Conservation (phyloP, 805 yeast genomes). For the Starmera caribaea region DNA sequence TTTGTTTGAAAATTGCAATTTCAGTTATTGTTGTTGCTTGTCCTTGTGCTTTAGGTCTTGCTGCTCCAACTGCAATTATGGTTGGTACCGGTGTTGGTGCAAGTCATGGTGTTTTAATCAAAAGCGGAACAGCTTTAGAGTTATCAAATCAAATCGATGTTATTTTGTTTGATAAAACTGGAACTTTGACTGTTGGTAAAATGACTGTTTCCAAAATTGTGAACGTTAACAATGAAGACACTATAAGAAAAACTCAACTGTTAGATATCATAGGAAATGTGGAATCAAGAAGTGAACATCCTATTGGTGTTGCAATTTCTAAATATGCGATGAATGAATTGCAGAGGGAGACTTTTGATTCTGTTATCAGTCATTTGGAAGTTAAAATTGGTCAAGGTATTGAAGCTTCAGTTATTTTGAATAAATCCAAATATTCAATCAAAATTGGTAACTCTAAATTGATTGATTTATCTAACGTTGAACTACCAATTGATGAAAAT, state of each 20-base stretch:
- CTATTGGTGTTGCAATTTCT: conserved; percentile 68
- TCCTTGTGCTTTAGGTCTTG: conserved; percentile 95
- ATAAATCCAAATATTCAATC: conserved; percentile 22
- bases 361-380: conserved; percentile 16
- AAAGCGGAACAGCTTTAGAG: conserved; percentile 88
- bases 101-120: conserved; percentile 74
- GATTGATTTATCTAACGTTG: conserved; percentile 12
- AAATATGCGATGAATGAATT: conserved; percentile 20
- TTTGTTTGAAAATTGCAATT: conserved; percentile 71
- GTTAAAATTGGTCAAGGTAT: conserved; percentile 30
- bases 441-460: conserved; percentile 45
- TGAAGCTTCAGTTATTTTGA: conserved; percentile 12
- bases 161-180: conserved; percentile 89
- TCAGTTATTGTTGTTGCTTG: conserved; percentile 96
- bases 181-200: conserved; percentile 82
- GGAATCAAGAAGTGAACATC: conserved; percentile 78
- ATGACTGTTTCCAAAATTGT: conserved; percentile 37
- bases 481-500: neutral
- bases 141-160: conserved; percentile 51
- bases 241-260: conserved; percentile 19
- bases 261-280: conserved; percentile 48
- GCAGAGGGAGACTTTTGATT: conserved; percentile 1
- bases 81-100: conserved; percentile 98
- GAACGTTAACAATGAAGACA: conserved; percentile 6
- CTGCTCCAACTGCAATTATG: conserved; percentile 98